Base-by-base conservation (phyloP, 495 filamentous ascomycete species). In the Xylaria bambusicola region DNA sequence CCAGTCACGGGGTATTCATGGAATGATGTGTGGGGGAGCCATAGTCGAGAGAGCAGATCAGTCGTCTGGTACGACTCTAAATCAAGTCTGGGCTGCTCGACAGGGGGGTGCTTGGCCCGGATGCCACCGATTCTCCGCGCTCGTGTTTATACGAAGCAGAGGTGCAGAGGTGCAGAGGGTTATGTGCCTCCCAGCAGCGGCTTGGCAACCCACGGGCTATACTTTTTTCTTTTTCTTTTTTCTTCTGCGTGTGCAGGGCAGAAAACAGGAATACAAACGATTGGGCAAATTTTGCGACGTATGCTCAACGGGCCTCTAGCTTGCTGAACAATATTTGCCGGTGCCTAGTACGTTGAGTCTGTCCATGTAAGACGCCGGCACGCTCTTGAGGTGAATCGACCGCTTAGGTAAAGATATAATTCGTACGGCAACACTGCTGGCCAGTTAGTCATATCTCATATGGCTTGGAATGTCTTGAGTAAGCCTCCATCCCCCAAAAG, bases 161-260 rank as follows among this genome's bases (percentile, higher is more conserved):
- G 31, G 55, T n/a, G n/a, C n/a, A n/a, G 29, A 26, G 7, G n/a
- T 49, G 33, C 21, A 20, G 33, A 49, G 33, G 41, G 27, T 49
- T 27, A 49, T 18, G 55, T 57, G 45, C 41, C 35, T 20, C 54
- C n/a, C 44, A 44, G 48, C 55, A 48, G 55, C 45, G 46, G 44
- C 35, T 57, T 57, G 41, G 41, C 53, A 24, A 44, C 52, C 24
- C 21, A 6, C 18, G 4, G 50, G 35, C 12, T 27, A 35, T 18
- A n/a, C n/a, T 47, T 49, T 49, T 15, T 33, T 33, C 10, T 33
- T 33, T 33, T 57, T 57, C 49, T 57, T 18, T 21, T 47, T 49
- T 36, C 41, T 3, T 12, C 27, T 1, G n/a, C 20, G 33, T 29
- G 33, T 41, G 45, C 23, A 23, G 35, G 24, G 31, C 42, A 38